Evolutionary conservation across 1,139 yeast genomes (phyloP), one percentile per base, ranked within the genome.

Genomic region (Blastobotrys persicus): DNA sequence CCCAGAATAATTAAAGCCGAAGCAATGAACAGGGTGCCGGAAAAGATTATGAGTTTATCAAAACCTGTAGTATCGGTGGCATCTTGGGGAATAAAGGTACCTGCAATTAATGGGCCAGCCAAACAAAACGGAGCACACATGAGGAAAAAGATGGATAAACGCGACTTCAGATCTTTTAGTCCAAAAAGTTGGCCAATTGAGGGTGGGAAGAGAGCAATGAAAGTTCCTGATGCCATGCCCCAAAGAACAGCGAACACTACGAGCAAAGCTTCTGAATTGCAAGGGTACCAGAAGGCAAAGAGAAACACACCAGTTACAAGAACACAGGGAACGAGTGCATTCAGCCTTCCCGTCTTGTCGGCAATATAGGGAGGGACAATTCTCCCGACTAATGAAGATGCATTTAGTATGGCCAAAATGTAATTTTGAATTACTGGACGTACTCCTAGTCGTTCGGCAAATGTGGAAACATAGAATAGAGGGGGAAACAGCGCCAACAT

Each of bases 111-210:
- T 52, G 77, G 67, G 2, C 76, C 71, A 1, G 71, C 69, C 44
- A 81, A 64, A 11, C 71, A 42, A 76, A 76, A 56, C 79, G 75
- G 2, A 46, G 56, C 4, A 81, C 74, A 48, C 79, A 76, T 26
- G 77, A 69, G 55, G 78, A 77, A 58, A 80, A 79, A 64, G 79
- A 70, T 0, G 85, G 82, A 57, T 78, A 80, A 28, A 81, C 74
- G 54, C 75, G 42, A 11, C 45, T 42, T n/a, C 28, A 31, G 17
- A 46, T 72, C 74, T 31, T 77, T 76, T 9, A 80, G 75, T 2
- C 58, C 59, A 45, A 55, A 54, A 6, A 81, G 78, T 60, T 81
- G 85, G 1, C 62, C 61, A 20, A 68, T 49, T 14, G 62, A 59
- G 0, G 68, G 60, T 2, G 76, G 74, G 1, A 68, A 62, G 43